A percentile compares a stretch with the other conserved stretches of the same genome.
Conservation (phyloP, 176 grass and related monocot genomes). For the Cenchrus fungigraminus region DNA sequence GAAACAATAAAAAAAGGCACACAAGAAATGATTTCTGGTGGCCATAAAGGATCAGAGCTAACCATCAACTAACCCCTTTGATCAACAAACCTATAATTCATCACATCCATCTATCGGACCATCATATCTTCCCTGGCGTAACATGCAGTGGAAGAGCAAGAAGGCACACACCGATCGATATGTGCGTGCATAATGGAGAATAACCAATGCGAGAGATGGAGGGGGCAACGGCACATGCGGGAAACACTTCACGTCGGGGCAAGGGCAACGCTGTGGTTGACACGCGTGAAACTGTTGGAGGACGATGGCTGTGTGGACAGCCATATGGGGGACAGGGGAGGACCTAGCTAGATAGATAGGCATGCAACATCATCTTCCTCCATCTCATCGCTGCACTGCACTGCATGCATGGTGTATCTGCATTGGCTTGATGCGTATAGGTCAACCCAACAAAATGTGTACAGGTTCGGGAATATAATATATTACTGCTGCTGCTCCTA, state of each 20-base stretch:
- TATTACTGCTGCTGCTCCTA: neutral
- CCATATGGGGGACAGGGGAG: constrained; percentile 38
- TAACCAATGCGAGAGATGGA: neutral
- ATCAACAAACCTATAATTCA: constrained; percentile 47
- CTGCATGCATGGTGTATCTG: neutral
- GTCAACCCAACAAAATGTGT: constrained; percentile 34
- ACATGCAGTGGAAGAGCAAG: constrained; percentile 24
- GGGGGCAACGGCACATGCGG: constrained; percentile 49
- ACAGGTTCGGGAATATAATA: neutral
- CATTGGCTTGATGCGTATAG: constrained; percentile 21
- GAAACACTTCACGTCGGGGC: constrained; percentile 32
- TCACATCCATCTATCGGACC: neutral
- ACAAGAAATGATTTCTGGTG: neutral
- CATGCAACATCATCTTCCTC: neutral
- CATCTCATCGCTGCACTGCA: neutral
- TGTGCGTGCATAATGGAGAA: constrained; percentile 16
- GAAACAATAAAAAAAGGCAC: neutral
- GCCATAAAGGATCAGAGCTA: neutral
- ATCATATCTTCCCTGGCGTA: constrained; percentile 3
- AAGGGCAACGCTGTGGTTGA: constrained; percentile 27
- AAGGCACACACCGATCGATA: neutral
- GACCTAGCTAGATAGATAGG: constrained; percentile 13
- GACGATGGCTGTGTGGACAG: constrained; percentile 7
- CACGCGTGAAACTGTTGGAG: constrained; percentile 26
- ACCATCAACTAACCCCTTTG: constrained; percentile 22